phyloP scores from a whole-genome alignment of 192 early-diverging fungal species.

The Podila epigama region DNA sequence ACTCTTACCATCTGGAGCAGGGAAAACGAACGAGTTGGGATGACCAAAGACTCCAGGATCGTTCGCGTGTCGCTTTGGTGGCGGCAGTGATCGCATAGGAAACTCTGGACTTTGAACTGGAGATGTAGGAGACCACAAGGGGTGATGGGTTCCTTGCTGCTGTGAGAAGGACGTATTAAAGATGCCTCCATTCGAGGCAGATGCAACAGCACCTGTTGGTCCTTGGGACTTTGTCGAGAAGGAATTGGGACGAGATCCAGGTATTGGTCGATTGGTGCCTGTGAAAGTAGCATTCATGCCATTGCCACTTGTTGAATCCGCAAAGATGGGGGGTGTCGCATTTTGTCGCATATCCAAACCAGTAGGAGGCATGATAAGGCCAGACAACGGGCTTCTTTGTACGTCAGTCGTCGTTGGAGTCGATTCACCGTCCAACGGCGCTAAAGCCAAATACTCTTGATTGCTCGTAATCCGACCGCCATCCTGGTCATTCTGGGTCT shows the following conservation, averaged over 20 bases:
- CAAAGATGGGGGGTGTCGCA: background rate
- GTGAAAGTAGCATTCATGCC: background rate
- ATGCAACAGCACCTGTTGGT: background rate
- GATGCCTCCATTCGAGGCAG: background rate
- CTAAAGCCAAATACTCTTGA: slow-evolving; percentile 21
- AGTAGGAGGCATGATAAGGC: background rate
- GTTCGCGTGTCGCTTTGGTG: slow-evolving; percentile 25
- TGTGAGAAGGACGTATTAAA: background rate
- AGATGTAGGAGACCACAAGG: background rate
- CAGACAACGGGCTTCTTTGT: slow-evolving; percentile 27
- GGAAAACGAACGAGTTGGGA: background rate
- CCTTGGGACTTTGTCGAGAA: background rate
- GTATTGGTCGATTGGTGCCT: background rate
- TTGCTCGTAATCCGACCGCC: slow-evolving; percentile 26
- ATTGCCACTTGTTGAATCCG: background rate
- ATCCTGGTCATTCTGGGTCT: background rate
- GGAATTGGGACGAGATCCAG: background rate
- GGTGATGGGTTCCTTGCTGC: background rate
- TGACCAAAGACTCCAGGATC: background rate
- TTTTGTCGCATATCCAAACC: background rate
- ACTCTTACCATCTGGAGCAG: background rate
- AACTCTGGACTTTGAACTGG: background rate
- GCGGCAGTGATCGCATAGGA: slow-evolving; percentile 12
- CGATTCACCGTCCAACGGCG: background rate
- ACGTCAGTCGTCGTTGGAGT: background rate